Evolutionary conservation across 2,329 filamentous ascomycete genomes (phyloP), one percentile per base, ranked within the genome.

Genomic region (Xylaria sp.): DNA sequence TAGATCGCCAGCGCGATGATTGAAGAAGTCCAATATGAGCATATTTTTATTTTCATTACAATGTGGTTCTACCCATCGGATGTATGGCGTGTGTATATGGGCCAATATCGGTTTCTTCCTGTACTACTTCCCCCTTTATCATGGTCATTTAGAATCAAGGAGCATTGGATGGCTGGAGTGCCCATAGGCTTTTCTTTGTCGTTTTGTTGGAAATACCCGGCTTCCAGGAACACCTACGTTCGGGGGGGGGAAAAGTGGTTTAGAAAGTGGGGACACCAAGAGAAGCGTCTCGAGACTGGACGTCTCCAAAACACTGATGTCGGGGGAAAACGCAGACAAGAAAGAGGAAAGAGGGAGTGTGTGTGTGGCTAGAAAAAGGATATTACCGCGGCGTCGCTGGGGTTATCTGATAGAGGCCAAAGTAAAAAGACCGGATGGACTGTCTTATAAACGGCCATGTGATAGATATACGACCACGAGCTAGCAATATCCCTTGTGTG

Each of bases 1-100:
- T 68, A 42, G 68, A 73, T 52, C 66, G 65, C 25, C 66, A 69
- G 37, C 63, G 67, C 42, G 68, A 68, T 54, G 63, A 72, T 59
- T 71, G 49, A 72, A n/a, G n/a, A n/a, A 42, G 33, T 42, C 37
- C 42, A 5, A 33, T n/a, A n/a, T 42, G 37, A 61, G 52, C 38
- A 57, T 56, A 40, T 58, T 67, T 40, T 17, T n/a, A n/a, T n/a
- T 40, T 43, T 58, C 12, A 51, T 63, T 60, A 53, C 51, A 61
- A 9, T 67, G 63, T 67, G 63, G 64, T 69, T 64, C 51, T 50
- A 56, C n/a, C 53, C 46, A 65, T 49, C 51, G 62, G 53, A 60
- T 62, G 49, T 47, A 61, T 19, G 47, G 57, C 53, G 49, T 52
- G 17, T 54, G 62, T 58, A 54, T n/a, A 37, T 52, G 25, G 35